Base-by-base conservation (phyloP, 129 eudicot genomes). In the Artemisia argyi region DNA sequence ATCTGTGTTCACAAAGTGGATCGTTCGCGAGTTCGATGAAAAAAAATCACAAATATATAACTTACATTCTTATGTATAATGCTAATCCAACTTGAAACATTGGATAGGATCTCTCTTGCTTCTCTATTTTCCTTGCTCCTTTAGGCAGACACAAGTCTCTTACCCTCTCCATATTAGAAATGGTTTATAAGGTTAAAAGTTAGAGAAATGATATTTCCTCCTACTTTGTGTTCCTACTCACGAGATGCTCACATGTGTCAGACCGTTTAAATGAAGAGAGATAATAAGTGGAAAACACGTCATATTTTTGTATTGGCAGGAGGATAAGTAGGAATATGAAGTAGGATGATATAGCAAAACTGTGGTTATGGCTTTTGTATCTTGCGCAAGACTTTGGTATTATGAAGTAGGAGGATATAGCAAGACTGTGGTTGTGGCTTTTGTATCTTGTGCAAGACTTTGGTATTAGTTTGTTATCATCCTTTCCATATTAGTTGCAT, bases 401-500 rank as follows among this genome's bases (percentile, higher is more conserved):
- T 20, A 20, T 20, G 22, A 20, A 20, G 22, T 20, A 20, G 22
- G 22, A 20, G 22, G 22, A 20, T 20, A 20, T 20, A 20, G 22
- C 22, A 20, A 20, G 22, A 20, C 22, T 20, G 22, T 20, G 22
- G 22, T 20, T 20, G 22, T 20, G 22, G 22, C 22, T 20, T 20
- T 20, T 20, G 22, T 20, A 24, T 30, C 16, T 26, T 13, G n/a
- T 10, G 12, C 10, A 52, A 16, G 73, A n/a, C 73, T 54, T 28
- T 0, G 54, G 66, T 56, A 19, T 60, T 55, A 18, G 14, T 70
- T 70, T 35, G 35, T 28, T 28, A 39, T 56, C 52, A 4, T 8
- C 60, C 55, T 39, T 58, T 49, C 44, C 57, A 42, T 22, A 13
- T 47, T 39, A 71, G 44, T 55, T 56, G 53, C 14, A 63, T 74